Base-by-base conservation (phyloP, 225 moss, liverwort and hornwort genomes). In the Thuidium tamariscinum region DNA sequence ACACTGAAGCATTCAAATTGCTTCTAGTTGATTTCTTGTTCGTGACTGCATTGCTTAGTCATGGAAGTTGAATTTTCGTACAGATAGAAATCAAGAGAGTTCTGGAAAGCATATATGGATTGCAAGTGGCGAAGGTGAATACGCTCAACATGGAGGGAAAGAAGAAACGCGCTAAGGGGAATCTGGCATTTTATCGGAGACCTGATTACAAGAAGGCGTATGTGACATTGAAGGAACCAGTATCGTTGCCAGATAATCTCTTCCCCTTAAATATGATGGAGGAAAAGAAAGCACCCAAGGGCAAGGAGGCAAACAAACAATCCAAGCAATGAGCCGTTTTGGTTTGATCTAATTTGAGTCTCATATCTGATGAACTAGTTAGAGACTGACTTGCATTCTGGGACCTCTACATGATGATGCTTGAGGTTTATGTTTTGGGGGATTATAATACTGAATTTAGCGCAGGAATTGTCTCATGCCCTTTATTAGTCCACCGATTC, bases 111-210 rank as follows among this genome's bases (percentile, higher is more conserved):
- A 82, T 99, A 21, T 99, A 99, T 87, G 99, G 99, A n/a, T 88
- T 99, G 89, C 94, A 96, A 91, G 99, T 99, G 52, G 92, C 92
- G 85, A 99, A 95, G 92, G 99, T 99, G 84, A 93, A 97, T 74
- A 99, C 99, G 23, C 96, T 99, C 63, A 99, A 99, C 89, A 99
- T 99, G 99, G 99, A 99, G 91, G 99, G 99, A n/a, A 97, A 99
- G 93, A 97, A 97, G 93, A 99, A 99, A 85, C 91, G 94, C 11
- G 90, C 92, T 32, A 90, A 94, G 86, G 95, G 94, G 82, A 93
- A 77, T 36, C 73, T 86, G 89, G 86, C 86, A 8, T 95, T 74
- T 76, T 94, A 96, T 90, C 91, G 97, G 73, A 94, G 97, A 89
- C 99, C 97, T 52, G 99, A 99, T 80, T 99, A 99, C 91, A 99